A percentile compares a stretch with the other conserved stretches of the same genome.
These are phyloP conservation scores for Colletotrichum aenigma DNA, from an alignment of 2,329 filamentous ascomycete genomes.

Conservation along the genomic window DNA sequence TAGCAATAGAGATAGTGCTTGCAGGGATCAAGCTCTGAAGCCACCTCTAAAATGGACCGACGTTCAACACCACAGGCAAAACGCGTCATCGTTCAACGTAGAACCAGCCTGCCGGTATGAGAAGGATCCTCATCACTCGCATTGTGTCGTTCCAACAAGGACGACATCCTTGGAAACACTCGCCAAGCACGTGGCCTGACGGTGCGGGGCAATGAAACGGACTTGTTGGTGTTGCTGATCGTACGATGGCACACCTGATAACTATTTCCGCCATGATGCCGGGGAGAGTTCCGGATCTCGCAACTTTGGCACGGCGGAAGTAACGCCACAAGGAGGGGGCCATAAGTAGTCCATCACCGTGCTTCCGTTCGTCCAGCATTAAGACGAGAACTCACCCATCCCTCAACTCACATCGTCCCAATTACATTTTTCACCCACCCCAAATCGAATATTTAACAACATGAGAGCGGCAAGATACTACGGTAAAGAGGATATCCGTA, in stretches of 20 bases:
- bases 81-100: neutral
- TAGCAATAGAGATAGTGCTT: neutral
- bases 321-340: neutral
- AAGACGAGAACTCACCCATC: neutral
- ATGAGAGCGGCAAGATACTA: slow-evolving; percentile 62
- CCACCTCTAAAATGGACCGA: neutral
- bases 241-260: slow-evolving; percentile 1
- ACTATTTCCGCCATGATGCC: slow-evolving; percentile 1
- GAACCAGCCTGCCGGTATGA: neutral
- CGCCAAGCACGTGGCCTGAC: slow-evolving; percentile 4
- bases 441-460: neutral
- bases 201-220: neutral
- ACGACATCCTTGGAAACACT: neutral
- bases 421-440: neutral
- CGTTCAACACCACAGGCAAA: neutral
- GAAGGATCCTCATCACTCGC: neutral
- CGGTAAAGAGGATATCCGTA: slow-evolving; percentile 58
- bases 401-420: neutral
- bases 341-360: neutral
- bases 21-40: neutral
- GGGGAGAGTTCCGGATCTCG: neutral
- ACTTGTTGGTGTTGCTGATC: neutral
- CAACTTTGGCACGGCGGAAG: neutral
- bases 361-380: neutral
- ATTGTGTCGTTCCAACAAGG: neutral